Percentiles rank a stretch among this genome's conserved stretches.
Evolutionary conservation across 495 filamentous ascomycete genomes (phyloP).

Genomic region (Letharia columbiana): DNA sequence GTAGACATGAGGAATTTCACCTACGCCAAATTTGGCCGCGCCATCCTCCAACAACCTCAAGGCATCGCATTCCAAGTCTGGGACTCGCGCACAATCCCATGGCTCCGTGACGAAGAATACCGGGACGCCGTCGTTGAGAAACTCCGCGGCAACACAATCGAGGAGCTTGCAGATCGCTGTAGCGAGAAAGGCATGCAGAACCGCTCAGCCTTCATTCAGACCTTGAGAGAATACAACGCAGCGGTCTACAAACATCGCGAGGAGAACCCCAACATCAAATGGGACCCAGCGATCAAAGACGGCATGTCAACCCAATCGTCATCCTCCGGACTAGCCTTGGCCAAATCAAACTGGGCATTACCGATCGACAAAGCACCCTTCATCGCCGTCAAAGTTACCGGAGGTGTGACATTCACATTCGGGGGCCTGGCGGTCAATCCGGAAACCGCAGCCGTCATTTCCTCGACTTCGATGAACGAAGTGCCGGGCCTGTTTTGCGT

Average conservation of each 20-base stretch:
- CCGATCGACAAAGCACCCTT: neutral
- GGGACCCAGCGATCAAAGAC: neutral
- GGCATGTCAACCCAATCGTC: neutral
- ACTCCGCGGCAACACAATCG: neutral
- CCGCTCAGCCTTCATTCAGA: neutral
- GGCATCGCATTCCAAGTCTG: neutral
- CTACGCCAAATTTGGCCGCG: neutral
- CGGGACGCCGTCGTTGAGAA: neutral
- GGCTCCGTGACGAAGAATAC: neutral
- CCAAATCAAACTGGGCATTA: neutral
- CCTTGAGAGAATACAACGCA: neutral
- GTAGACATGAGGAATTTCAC: neutral
- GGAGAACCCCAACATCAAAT: neutral
- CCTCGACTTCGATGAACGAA: neutral
- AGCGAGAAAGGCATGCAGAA: neutral
- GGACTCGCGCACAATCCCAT: neutral
- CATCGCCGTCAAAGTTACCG: neutral
- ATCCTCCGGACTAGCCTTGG: neutral
- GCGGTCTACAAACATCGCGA: neutral
- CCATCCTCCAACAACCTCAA: neutral
- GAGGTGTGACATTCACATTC: neutral
- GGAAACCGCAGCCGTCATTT: neutral
- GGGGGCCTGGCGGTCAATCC: neutral
- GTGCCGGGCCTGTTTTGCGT: neutral
- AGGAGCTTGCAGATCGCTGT: neutral